Conservation (phyloP, 495 filamentous ascomycete species). For the Lasiosphaeria miniovina region DNA sequence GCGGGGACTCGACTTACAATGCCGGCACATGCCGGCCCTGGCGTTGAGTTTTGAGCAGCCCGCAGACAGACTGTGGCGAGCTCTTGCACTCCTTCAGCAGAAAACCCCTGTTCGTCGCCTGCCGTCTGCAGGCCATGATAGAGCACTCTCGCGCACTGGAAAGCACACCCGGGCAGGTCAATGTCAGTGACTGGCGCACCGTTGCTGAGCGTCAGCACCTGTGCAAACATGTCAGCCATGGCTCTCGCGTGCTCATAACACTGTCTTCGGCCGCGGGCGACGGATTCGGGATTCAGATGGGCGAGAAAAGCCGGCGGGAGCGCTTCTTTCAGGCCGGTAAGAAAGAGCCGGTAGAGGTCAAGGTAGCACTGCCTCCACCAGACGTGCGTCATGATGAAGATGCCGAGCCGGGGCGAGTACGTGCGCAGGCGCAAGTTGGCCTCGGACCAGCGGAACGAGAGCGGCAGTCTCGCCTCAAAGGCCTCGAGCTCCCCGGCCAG, state of each 20-base stretch:
- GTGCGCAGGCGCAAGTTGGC: slow-evolving; percentile 47
- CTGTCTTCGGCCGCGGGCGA: slow-evolving; percentile 34
- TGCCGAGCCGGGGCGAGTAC: slow-evolving; percentile 45
- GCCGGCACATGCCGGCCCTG: slow-evolving; percentile 32
- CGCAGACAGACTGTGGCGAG: slow-evolving; percentile 28
- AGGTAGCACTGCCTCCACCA: slow-evolving; percentile 51
- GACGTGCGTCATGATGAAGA: slow-evolving; percentile 51
- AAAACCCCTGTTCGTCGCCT: slow-evolving; percentile 21
- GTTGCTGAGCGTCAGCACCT: slow-evolving; percentile 38
- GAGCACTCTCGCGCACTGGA: slow-evolving; percentile 46
- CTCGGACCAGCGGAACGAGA: slow-evolving; percentile 47
- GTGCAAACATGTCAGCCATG: slow-evolving; percentile 47
- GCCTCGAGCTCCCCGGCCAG: slow-evolving; percentile 41
- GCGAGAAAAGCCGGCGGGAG: slow-evolving; percentile 35
- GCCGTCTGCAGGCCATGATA: slow-evolving; percentile 32
- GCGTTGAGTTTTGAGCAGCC: slow-evolving; percentile 25
- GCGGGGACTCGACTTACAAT: slow-evolving; percentile 37
- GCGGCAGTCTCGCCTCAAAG: slow-evolving; percentile 44
- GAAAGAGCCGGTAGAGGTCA: slow-evolving; percentile 46
- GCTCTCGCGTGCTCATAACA: slow-evolving; percentile 48
- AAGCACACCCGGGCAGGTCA: slow-evolving; percentile 46
- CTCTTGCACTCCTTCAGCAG: slow-evolving; percentile 28
- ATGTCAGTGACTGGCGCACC: slow-evolving; percentile 44
- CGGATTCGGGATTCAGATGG: slow-evolving; percentile 38
- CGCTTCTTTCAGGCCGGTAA: slow-evolving; percentile 43